A percentile compares a stretch with the other conserved stretches of the same genome.
These are phyloP conservation scores for Hypomontagnella monticulosa DNA, from an alignment of 495 filamentous ascomycete species.

Conservation along the genomic window DNA sequence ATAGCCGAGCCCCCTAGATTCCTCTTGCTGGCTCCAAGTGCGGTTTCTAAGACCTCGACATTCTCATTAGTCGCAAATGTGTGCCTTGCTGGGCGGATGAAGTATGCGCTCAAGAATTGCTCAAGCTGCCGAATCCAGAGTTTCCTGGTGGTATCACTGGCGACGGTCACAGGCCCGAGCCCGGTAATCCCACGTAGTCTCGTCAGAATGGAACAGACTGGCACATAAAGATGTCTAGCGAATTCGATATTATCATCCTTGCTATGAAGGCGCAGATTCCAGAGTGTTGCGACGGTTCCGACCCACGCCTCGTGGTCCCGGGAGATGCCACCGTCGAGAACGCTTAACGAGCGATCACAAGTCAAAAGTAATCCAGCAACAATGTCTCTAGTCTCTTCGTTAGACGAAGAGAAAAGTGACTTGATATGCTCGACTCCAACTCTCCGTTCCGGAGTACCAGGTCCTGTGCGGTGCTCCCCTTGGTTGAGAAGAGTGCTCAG, in stretches of 20 bases:
- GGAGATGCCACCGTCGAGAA: constrained; percentile 32
- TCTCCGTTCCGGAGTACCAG: constrained; percentile 39
- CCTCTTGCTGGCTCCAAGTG: constrained; percentile 45
- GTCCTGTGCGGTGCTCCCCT: constrained; percentile 7
- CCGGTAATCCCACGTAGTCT: constrained; percentile 46
- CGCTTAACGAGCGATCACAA: constrained; percentile 46
- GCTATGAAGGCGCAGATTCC: constrained; percentile 55
- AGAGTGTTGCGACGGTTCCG: constrained; percentile 47
- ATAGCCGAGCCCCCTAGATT: constrained; percentile 51
- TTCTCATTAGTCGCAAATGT: constrained; percentile 60
- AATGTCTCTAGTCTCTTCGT: constrained; percentile 50
- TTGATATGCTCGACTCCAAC: constrained; percentile 59
- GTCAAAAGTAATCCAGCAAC: constrained; percentile 50
- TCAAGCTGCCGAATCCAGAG: constrained; percentile 61
- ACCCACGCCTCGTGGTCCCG: constrained; percentile 53
- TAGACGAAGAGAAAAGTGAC: constrained; percentile 56
- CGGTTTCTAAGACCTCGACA: constrained; percentile 46
- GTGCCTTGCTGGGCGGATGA: constrained; percentile 72
- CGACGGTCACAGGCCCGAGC: constrained; percentile 19
- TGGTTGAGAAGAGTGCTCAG: constrained; percentile 49
- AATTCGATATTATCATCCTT: constrained; percentile 53
- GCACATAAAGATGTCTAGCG: constrained; percentile 48
- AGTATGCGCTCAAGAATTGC: constrained; percentile 71
- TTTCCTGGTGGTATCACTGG: constrained; percentile 28
- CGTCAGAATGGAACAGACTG: constrained; percentile 45